phyloP scores from a whole-genome alignment of 495 filamentous ascomycete species.

The Sabuloglossum arenarium region DNA sequence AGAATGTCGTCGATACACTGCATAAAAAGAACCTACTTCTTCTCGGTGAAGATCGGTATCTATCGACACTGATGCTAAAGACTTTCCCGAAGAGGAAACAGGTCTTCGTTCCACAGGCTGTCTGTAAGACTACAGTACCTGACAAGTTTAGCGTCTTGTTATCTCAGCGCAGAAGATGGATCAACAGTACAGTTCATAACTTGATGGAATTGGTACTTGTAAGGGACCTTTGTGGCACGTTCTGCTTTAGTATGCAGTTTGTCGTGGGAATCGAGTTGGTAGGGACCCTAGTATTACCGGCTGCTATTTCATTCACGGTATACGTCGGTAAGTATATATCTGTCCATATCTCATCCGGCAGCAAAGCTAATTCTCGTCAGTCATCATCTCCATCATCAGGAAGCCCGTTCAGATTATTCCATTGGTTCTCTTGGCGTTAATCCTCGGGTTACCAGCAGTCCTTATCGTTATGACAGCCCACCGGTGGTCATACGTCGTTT shows the following conservation, averaged over 20 bases:
- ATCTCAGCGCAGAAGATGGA: constrained; percentile 91
- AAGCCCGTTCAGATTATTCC: constrained; percentile 84
- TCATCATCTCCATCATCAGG: constrained; percentile 67
- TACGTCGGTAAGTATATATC: constrained; percentile 54
- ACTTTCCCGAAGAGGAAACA: constrained; percentile 99
- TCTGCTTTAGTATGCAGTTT: constrained; percentile 99
- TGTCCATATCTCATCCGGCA: not conserved
- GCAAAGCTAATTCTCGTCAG: constrained; percentile 19
- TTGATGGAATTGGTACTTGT: constrained; percentile 94
- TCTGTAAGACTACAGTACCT: constrained; percentile 95
- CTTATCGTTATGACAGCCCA: constrained; percentile 94
- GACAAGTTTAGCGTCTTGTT: constrained; percentile 83
- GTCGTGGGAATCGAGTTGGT: constrained; percentile 91
- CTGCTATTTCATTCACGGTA: constrained; percentile 89
- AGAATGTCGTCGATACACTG: constrained; percentile 96
- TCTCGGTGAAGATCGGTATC: constrained; percentile 90
- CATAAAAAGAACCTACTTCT: constrained; percentile 96
- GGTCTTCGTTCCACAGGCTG: constrained; percentile 92
- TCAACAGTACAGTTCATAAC: constrained; percentile 98
- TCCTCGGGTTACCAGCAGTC: constrained; percentile 81
- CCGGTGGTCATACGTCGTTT: constrained; percentile 75
- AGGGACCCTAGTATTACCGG: constrained; percentile 84
- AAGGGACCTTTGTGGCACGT: constrained; percentile 90
- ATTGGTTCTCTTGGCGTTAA: constrained; percentile 71
- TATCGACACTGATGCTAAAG: constrained; percentile 91